A percentile compares a stretch with the other conserved stretches of the same genome.
Evolutionary conservation across 805 yeast species (phyloP).

Genomic region (Candida odintsovae): DNA sequence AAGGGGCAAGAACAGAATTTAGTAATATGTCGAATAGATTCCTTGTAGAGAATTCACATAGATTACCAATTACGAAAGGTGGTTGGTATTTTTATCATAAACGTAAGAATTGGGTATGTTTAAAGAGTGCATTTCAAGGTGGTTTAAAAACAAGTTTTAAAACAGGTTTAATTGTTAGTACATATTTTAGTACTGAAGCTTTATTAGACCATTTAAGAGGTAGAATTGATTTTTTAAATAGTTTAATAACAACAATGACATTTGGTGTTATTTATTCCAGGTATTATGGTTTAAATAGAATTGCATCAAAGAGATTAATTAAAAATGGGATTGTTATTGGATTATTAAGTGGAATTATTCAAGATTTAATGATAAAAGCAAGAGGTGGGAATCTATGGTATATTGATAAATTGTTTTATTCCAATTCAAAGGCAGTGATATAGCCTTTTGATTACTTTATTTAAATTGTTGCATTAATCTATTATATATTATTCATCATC

Average conservation of each 20-base stretch:
- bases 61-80: conserved; percentile 70
- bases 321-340: conserved; percentile 57
- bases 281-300: conserved; percentile 31
- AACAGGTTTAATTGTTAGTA: conserved; percentile 38
- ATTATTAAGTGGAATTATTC: conserved; percentile 52
- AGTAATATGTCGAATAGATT: conserved; percentile 49
- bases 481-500: conserved; percentile 36
- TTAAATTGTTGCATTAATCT: too few species aligned
- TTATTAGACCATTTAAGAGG: conserved; percentile 48
- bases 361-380: conserved; percentile 53
- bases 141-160: conserved; percentile 42
- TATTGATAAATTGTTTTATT: conserved; percentile 1
- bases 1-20: conserved; percentile 60
- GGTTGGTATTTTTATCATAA: conserved; percentile 90
- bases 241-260: conserved; percentile 49
- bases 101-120: conserved; percentile 70
- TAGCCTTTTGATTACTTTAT: too few species aligned
- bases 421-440: too few species aligned
- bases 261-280: conserved; percentile 50
- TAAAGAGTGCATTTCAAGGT: conserved; percentile 44
- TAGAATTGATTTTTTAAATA: conserved; percentile 53
- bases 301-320: conserved; percentile 38
- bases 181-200: conserved; percentile 59
- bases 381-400: conserved; percentile 71
- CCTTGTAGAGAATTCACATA: conserved; percentile 75